phyloP scores from a whole-genome alignment of 78 protist species.

The Dictyostelium intermedium region DNA sequence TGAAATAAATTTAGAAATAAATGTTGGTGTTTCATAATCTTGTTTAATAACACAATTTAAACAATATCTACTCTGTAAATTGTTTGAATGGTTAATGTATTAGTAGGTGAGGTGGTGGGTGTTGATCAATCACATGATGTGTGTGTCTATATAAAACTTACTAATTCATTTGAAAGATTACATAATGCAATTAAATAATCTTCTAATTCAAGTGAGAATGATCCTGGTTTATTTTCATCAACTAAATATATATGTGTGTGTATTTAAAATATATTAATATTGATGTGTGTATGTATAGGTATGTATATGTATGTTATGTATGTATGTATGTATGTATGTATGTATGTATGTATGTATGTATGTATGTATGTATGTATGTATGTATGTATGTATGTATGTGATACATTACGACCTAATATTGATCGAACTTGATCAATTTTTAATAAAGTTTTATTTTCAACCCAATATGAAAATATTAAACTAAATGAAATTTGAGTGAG shows the following conservation, averaged over 20 bases:
- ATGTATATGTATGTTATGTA: too few relatives aligned
- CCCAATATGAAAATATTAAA: slow-evolving; percentile 44
- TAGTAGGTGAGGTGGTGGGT: too few relatives aligned
- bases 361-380: too few relatives aligned
- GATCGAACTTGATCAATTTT: slow-evolving; percentile 26
- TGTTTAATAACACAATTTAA: slow-evolving; percentile 82
- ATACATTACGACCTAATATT: not conserved
- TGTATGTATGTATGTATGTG: too few relatives aligned
- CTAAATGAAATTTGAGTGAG: slow-evolving; percentile 33
- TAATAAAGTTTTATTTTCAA: slow-evolving; percentile 15
- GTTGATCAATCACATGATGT: too few relatives aligned
- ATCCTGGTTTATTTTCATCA: not conserved
- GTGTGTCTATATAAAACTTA: too few relatives aligned
- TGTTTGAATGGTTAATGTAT: too few relatives aligned
- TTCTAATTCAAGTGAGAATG: slow-evolving; percentile 70
- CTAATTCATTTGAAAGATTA: slow-evolving; percentile 74
- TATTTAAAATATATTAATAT: too few relatives aligned
- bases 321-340: too few relatives aligned
- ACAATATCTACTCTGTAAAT: slow-evolving; percentile 71
- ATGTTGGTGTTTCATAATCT: slow-evolving; percentile 65
- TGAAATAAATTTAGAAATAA: slow-evolving; percentile 34
- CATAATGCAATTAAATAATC: slow-evolving; percentile 82
- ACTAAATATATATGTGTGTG: too few relatives aligned
- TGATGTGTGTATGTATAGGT: too few relatives aligned
- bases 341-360: too few relatives aligned